phyloP scores from a whole-genome alignment of 2,329 filamentous ascomycete genomes.

The Paracoccidioides lutzii region DNA sequence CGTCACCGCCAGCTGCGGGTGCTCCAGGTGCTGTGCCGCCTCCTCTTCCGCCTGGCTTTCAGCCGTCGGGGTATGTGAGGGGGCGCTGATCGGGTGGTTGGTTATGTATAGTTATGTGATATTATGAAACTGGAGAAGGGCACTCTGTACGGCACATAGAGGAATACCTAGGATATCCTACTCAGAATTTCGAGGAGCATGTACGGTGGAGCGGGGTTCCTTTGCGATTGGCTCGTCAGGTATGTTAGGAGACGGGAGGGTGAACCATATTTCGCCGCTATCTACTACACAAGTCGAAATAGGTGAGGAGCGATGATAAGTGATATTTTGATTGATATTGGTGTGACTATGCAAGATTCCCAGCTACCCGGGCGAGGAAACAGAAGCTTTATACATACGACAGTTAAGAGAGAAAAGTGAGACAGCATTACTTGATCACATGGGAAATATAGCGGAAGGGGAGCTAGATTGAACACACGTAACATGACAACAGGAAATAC shows the following conservation, averaged over 20 bases:
- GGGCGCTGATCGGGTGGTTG: conserved; percentile 20
- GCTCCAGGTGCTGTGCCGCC: conserved; percentile 17
- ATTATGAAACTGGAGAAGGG: too few relatives aligned
- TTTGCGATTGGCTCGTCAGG: too few relatives aligned
- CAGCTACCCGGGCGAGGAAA: background rate
- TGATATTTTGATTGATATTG: background rate
- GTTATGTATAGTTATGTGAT: background rate
- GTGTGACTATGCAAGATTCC: background rate
- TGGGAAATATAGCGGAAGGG: background rate
- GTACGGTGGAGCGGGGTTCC: too few relatives aligned
- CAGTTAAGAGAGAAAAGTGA: background rate
- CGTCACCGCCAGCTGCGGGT: conserved; percentile 17
- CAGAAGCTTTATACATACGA: background rate
- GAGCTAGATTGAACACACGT: background rate
- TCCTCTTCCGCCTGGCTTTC: conserved; percentile 31
- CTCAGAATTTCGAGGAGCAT: too few relatives aligned
- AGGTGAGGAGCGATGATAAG: background rate
- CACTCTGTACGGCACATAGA: too few relatives aligned
- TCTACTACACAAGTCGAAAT: too few relatives aligned
- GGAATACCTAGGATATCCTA: too few relatives aligned
- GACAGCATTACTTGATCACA: background rate
- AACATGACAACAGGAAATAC: background rate
- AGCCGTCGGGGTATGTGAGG: conserved; percentile 27
- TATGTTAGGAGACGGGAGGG: too few relatives aligned
- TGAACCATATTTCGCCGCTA: too few relatives aligned